Evolutionary conservation across 495 filamentous ascomycete genomes (phyloP).

Genomic region (Penicillium tannophilum): DNA sequence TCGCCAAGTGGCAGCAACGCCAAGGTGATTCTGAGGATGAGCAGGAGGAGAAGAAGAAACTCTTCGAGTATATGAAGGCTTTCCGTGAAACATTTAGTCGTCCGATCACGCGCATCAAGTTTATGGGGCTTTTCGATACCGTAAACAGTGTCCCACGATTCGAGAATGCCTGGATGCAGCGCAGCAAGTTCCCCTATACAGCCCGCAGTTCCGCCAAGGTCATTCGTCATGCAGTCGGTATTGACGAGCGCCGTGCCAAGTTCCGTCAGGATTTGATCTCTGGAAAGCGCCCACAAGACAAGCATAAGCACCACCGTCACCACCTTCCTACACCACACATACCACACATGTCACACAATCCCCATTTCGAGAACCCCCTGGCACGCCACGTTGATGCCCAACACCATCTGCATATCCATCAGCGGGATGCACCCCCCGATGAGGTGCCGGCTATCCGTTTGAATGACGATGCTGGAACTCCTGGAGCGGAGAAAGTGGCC

Average conservation of each 20-base stretch:
- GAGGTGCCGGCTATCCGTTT: constrained; percentile 36
- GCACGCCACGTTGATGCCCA: constrained; percentile 20
- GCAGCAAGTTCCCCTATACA: constrained; percentile 81
- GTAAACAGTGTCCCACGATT: constrained; percentile 84
- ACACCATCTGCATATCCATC: constrained; percentile 24
- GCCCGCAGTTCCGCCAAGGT: constrained; percentile 72
- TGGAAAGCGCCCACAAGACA: constrained; percentile 43
- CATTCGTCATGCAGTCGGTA: constrained; percentile 74
- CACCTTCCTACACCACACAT: constrained; percentile 32
- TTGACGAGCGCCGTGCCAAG: constrained; percentile 75
- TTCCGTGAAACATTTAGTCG: constrained; percentile 86
- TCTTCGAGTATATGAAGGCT: constrained; percentile 76
- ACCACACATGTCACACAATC: constrained; percentile 28
- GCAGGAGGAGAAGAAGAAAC: constrained; percentile 60
- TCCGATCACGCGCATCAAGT: constrained; percentile 67
- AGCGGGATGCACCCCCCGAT: constrained; percentile 9
- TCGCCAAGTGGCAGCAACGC: constrained; percentile 79
- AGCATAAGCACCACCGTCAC: constrained; percentile 38
- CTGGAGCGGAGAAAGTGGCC: constrained; percentile 1
- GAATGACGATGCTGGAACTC: constrained; percentile 25
- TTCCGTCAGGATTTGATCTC: constrained; percentile 74
- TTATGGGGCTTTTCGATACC: constrained; percentile 52
- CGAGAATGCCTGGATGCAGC: constrained; percentile 83
- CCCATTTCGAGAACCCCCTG: constrained; percentile 25
- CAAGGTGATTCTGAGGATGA: constrained; percentile 57